phyloP scores from a whole-genome alignment of 257 asterid species.

The Linderniella brevidens region DNA sequence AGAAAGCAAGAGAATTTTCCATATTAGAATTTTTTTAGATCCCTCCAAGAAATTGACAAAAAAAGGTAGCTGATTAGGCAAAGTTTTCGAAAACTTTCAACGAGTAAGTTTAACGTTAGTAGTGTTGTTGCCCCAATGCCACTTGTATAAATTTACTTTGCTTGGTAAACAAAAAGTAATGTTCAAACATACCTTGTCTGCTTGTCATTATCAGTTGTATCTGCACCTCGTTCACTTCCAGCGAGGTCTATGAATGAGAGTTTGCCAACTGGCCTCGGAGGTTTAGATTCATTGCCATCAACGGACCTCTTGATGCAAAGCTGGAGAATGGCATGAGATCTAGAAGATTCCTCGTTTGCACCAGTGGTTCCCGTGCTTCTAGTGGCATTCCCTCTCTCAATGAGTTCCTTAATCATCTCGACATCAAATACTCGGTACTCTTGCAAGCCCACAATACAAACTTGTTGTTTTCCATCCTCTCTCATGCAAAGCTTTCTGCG shows the following conservation, averaged over 20 bases:
- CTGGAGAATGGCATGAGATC: constrained; percentile 99
- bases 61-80: constrained; percentile 6
- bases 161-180: constrained; percentile 1
- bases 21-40: background rate
- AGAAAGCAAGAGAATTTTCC: background rate
- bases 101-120: too few species aligned
- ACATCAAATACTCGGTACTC: constrained; percentile 47
- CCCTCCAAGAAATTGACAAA: background rate
- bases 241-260: constrained; percentile 99
- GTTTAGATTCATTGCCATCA: constrained; percentile 83
- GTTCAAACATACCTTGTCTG: constrained; percentile 54
- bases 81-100: background rate
- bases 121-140: too few species aligned
- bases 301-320: constrained; percentile 71
- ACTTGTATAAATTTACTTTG: background rate
- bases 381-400: constrained; percentile 81
- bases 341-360: constrained; percentile 97
- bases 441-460: constrained; percentile 57
- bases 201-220: constrained; percentile 98
- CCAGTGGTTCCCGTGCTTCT: constrained; percentile 99
- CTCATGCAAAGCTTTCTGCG: constrained; percentile 91
- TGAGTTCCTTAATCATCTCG: constrained; percentile 70
- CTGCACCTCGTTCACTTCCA: constrained; percentile 99
- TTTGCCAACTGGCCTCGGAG: constrained; percentile 79
- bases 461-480: constrained; percentile 84